phyloP scores from a whole-genome alignment of 176 grass and related monocot species.

The Elaeis guineensis region DNA sequence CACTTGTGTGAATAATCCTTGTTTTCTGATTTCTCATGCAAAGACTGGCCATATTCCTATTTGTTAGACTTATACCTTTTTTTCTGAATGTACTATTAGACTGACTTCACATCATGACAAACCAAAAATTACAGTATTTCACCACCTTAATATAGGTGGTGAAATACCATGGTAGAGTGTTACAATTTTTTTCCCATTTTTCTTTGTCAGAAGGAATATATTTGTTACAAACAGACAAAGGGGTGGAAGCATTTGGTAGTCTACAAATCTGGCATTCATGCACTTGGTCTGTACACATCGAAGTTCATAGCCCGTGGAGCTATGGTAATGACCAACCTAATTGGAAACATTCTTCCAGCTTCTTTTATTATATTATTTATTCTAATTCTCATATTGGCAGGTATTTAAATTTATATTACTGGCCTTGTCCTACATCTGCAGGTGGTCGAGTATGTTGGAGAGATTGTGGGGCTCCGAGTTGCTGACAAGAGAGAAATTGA shows the following conservation, averaged over 20 bases:
- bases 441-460: slow-evolving; percentile 96
- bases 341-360: background rate
- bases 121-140: too few species aligned
- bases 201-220: slow-evolving; percentile 61
- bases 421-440: slow-evolving; percentile 24
- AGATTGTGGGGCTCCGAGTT: slow-evolving; percentile 64
- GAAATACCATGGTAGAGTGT: background rate
- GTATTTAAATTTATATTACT: background rate
- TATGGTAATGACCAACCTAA: slow-evolving; percentile 42
- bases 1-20: too few species aligned
- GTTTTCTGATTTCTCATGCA: too few species aligned
- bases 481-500: slow-evolving; percentile 84
- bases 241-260: slow-evolving; percentile 88
- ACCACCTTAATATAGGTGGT: too few species aligned
- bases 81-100: too few species aligned
- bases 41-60: too few species aligned
- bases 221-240: slow-evolving; percentile 59
- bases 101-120: too few species aligned
- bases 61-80: too few species aligned
- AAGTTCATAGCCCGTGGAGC: slow-evolving; percentile 69
- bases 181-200: background rate
- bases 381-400: background rate
- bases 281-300: slow-evolving; percentile 89
- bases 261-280: slow-evolving; percentile 93
- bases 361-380: background rate